Conservation (phyloP, 2,329 filamentous ascomycete genomes). For the Xylariaceae sp. region DNA sequence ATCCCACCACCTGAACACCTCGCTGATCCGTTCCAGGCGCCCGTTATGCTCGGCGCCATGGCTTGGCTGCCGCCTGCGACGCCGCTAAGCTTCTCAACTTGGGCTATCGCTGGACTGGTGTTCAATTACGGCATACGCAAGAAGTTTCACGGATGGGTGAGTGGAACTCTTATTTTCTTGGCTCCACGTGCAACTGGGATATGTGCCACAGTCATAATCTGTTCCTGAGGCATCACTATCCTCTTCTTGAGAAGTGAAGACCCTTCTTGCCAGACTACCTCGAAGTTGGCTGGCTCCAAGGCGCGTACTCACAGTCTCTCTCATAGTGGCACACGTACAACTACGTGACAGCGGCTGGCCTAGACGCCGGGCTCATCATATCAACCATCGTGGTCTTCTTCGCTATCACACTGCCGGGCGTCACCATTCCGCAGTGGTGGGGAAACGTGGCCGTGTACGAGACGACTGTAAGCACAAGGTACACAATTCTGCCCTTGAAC, state of each 20-base stretch:
- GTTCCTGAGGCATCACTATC: too few species aligned
- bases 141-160: conserved; percentile 49
- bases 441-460: conserved; percentile 43
- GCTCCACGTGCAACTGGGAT: too few species aligned
- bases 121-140: conserved; percentile 52
- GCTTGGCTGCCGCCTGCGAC: conserved; percentile 51
- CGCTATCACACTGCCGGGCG: conserved; percentile 28
- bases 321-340: conserved; percentile 47
- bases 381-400: conserved; percentile 31
- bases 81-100: conserved; percentile 49
- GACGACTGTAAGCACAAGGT: conserved; percentile 30
- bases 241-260: too few species aligned
- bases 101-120: conserved; percentile 48
- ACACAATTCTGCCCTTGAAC: conserved; percentile 18
- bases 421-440: conserved; percentile 34
- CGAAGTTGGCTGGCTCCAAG: too few species aligned
- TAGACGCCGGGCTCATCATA: conserved; percentile 32
- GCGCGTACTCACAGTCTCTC: too few species aligned
- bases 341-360: conserved; percentile 31
- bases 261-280: too few species aligned
- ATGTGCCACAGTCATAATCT: too few species aligned
- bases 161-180: too few species aligned
- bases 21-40: conserved; percentile 25
- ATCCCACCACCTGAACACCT: not conserved
- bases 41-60: conserved; percentile 50